phyloP scores from a whole-genome alignment of 2,329 filamentous ascomycete species.

The Bipolaris oryzae region DNA sequence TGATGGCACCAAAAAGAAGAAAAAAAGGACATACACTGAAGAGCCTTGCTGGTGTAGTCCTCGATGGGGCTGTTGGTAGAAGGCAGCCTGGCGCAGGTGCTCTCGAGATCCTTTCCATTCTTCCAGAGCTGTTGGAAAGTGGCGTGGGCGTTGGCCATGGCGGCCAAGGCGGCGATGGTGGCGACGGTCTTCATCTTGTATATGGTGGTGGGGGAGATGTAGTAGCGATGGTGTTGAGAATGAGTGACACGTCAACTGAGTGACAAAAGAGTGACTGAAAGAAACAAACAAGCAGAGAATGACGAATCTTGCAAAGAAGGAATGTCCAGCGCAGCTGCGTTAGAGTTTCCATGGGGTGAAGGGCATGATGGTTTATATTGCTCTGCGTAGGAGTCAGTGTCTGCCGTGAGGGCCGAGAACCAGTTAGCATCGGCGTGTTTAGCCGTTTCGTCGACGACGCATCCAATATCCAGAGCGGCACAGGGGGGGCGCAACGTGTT shows the following conservation, averaged over 20 bases:
- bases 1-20: too few relatives aligned
- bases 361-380: conserved; percentile 30
- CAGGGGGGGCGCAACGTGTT: conserved; percentile 28
- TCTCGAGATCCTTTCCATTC: conserved; percentile 39
- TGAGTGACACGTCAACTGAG: conserved; percentile 23
- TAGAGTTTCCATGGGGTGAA: conserved; percentile 13
- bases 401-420: conserved; percentile 22
- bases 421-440: conserved; percentile 25
- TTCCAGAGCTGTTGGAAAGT: conserved; percentile 42
- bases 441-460: conserved; percentile 37
- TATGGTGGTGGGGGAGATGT: background rate
- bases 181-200: conserved; percentile 35
- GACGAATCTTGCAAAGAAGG: conserved; percentile 31
- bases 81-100: conserved; percentile 37
- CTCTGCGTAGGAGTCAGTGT: conserved; percentile 14
- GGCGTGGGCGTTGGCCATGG: conserved; percentile 37
- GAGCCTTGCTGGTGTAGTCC: conserved; percentile 39
- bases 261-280: conserved; percentile 35
- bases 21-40: conserved; percentile 26
- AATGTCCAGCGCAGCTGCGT: conserved; percentile 44
- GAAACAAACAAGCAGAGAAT: conserved; percentile 19
- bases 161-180: conserved; percentile 34
- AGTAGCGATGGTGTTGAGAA: conserved; percentile 19
- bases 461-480: conserved; percentile 25
- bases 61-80: conserved; percentile 38